Conservation (phyloP, 2,329 filamentous ascomycete species). For the Orbilia oligospora region DNA sequence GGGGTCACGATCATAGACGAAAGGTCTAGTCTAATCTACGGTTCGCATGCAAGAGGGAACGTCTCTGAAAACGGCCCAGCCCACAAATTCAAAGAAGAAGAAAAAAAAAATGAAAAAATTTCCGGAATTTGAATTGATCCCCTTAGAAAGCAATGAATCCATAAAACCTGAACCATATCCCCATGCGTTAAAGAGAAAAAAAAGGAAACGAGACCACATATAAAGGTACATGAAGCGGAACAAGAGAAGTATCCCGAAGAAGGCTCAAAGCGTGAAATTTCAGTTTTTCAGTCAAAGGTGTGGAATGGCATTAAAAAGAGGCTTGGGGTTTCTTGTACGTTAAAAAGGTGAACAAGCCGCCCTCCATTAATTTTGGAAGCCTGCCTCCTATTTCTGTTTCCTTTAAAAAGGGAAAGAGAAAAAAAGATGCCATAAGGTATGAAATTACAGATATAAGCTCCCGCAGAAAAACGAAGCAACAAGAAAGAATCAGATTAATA, state of each 20-base stretch:
- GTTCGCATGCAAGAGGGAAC: neutral
- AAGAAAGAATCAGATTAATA: slow-evolving; percentile 42
- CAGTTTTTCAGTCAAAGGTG: slow-evolving; percentile 20
- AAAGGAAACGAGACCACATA: slow-evolving; percentile 40
- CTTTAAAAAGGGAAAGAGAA: slow-evolving; percentile 10
- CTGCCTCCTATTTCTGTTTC: slow-evolving; percentile 32
- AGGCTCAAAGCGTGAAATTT: slow-evolving; percentile 45
- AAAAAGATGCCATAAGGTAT: slow-evolving; percentile 56
- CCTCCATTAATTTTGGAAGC: slow-evolving; percentile 23
- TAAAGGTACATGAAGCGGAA: slow-evolving; percentile 58
- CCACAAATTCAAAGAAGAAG: slow-evolving; percentile 10
- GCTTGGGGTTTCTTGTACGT: slow-evolving; percentile 13
- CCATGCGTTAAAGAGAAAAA: slow-evolving; percentile 46
- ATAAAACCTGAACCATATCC: slow-evolving; percentile 60
- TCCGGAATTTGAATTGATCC: slow-evolving; percentile 52
- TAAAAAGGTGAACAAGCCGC: slow-evolving; percentile 32
- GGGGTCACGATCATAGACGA: neutral
- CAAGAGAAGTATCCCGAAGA: slow-evolving; percentile 32
- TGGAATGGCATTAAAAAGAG: slow-evolving; percentile 51
- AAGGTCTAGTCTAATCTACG: neutral
- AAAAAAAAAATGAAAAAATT: neutral
- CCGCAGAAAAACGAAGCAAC: slow-evolving; percentile 50
- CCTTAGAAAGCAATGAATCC: slow-evolving; percentile 44
- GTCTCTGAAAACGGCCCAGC: neutral
- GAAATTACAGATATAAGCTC: slow-evolving; percentile 57